Conservation (phyloP, 345 rosid genomes). For the Bruguiera parviflora region DNA sequence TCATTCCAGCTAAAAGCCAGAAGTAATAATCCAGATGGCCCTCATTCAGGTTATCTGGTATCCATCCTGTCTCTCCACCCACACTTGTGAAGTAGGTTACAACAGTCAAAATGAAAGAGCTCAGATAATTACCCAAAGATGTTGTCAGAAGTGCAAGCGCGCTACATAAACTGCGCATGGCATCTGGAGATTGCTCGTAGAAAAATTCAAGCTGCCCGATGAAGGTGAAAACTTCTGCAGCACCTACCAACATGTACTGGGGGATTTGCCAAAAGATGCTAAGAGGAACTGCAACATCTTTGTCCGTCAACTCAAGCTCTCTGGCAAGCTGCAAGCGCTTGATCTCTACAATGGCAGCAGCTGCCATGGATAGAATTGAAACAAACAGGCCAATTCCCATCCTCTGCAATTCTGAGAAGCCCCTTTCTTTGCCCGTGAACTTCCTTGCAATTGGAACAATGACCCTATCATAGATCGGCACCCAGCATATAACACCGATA, state of each 20-base stretch:
- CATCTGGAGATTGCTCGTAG: slow-evolving; percentile 92
- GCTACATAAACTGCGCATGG: slow-evolving; percentile 88
- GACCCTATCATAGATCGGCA: slow-evolving; percentile 73
- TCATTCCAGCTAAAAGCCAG: slow-evolving; percentile 85
- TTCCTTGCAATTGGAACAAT: slow-evolving; percentile 73
- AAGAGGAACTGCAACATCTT: slow-evolving; percentile 55
- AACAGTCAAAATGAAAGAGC: slow-evolving; percentile 73
- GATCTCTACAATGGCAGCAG: slow-evolving; percentile 82
- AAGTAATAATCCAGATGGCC: slow-evolving; percentile 95
- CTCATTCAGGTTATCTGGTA: slow-evolving; percentile 73
- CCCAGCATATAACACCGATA: slow-evolving; percentile 78
- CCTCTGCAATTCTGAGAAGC: slow-evolving; percentile 83
- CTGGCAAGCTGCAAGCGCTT: slow-evolving; percentile 56
- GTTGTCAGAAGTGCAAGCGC: slow-evolving; percentile 70
- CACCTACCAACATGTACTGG: slow-evolving; percentile 78
- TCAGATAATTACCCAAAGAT: slow-evolving; percentile 78
- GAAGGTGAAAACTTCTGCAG: slow-evolving; percentile 80
- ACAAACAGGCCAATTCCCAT: slow-evolving; percentile 90
- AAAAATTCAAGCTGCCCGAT: slow-evolving; percentile 90
- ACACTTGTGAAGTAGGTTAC: slow-evolving; percentile 64
- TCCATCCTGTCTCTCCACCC: slow-evolving; percentile 74
- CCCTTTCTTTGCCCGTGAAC: slow-evolving; percentile 79
- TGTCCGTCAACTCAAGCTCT: slow-evolving; percentile 66
- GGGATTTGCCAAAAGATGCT: slow-evolving; percentile 90
- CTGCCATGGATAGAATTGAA: slow-evolving; percentile 68